A percentile compares a stretch with the other conserved stretches of the same genome.
Evolutionary conservation across 352 stramenopile species (phyloP).

Genomic region (Phytopythium boreale): DNA sequence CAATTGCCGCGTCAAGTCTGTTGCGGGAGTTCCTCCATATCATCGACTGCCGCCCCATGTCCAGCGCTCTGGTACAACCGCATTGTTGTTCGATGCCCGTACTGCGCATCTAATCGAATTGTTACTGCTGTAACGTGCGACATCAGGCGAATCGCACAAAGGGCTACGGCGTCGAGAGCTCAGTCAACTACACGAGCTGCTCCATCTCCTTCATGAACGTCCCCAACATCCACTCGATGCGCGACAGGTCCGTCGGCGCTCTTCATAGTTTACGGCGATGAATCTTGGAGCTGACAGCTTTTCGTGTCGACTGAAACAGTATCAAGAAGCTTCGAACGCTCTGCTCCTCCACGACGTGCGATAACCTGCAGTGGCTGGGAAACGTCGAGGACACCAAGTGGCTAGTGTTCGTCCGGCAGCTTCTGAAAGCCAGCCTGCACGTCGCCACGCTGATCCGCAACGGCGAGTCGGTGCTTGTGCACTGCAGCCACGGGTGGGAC

Average conservation of each 20-base stretch:
- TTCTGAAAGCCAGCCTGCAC: conserved; percentile 91
- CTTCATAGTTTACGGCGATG: too few species aligned
- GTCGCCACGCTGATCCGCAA: conserved; percentile 91
- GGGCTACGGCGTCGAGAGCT: conserved; percentile 95
- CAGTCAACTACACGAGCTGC: conserved; percentile 93
- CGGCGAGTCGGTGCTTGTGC: conserved; percentile 73
- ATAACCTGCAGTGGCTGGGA: conserved; percentile 91
- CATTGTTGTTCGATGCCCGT: not conserved
- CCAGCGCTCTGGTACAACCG: conserved; percentile 48
- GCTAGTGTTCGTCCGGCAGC: conserved; percentile 93
- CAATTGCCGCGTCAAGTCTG: conserved; percentile 60
- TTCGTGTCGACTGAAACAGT: conserved; percentile 11
- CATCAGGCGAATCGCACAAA: conserved; percentile 76
- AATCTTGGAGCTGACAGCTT: not conserved
- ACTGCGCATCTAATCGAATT: not conserved
- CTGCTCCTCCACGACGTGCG: conserved; percentile 76
- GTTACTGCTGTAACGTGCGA: not conserved
- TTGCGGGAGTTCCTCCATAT: conserved; percentile 73
- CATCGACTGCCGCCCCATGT: conserved; percentile 83
- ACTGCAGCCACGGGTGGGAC: conserved; percentile 88
- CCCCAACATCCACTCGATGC: conserved; percentile 98
- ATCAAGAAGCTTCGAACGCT: conserved; percentile 74
- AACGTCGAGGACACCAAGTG: conserved; percentile 97
- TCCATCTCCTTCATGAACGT: conserved; percentile 98
- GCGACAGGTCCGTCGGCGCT: conserved; percentile 82